These are phyloP conservation scores for Moricandia moricandioides DNA, from an alignment of 345 rosid genomes.

Conservation along the genomic window DNA sequence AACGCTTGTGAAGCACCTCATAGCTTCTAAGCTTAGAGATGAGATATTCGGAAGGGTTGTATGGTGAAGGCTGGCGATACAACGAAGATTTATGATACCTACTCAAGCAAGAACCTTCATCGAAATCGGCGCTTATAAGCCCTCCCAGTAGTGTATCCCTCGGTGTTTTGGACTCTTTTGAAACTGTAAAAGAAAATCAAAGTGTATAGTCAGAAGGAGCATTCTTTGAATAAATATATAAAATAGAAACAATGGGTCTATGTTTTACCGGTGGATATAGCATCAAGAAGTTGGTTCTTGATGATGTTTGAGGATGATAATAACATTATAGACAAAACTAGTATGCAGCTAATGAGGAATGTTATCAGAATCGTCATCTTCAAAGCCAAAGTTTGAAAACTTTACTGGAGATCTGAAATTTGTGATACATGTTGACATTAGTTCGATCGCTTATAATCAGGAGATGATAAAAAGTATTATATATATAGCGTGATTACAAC, in stretches of 20 bases:
- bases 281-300: slow-evolving; percentile 1
- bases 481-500: neutral
- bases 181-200: neutral
- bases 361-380: neutral
- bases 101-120: neutral
- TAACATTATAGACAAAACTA: neutral
- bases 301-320: neutral
- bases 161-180: neutral
- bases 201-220: neutral
- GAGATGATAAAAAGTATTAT: neutral
- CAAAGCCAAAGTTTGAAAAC: neutral
- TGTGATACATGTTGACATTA: neutral
- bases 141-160: neutral
- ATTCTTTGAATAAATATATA: neutral
- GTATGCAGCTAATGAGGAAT: neutral
- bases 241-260: neutral
- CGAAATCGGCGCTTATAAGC: neutral
- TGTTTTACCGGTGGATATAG: neutral
- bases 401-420: neutral
- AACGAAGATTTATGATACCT: neutral
- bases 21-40: neutral
- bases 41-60: neutral
- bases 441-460: neutral
- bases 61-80: neutral
- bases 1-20: neutral